Evolutionary conservation across 371 early-diverging fungal genomes (phyloP).

Genomic region (Mucor piriformis): DNA sequence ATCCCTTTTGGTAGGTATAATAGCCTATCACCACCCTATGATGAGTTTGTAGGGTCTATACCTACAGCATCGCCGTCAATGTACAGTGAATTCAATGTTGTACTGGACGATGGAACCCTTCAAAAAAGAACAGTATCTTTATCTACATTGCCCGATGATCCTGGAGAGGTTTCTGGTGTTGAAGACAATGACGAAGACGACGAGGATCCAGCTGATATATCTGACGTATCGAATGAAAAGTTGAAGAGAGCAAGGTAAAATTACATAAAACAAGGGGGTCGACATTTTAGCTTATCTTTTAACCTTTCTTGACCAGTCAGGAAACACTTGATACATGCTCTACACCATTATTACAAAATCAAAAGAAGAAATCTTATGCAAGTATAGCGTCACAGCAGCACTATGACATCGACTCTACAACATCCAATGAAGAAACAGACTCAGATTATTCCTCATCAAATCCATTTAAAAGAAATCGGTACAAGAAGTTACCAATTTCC

Average conservation of each 20-base stretch:
- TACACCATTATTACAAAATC: slow-evolving; percentile 16
- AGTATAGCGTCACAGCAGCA: slow-evolving; percentile 7
- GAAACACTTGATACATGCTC: slow-evolving; percentile 6
- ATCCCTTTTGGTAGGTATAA: slow-evolving; percentile 16
- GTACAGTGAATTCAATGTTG: slow-evolving; percentile 31
- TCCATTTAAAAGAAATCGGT: slow-evolving; percentile 1
- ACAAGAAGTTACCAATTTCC: slow-evolving; percentile 2
- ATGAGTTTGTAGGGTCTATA: slow-evolving; percentile 9
- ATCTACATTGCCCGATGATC: slow-evolving; percentile 31
- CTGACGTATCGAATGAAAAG: not conserved
- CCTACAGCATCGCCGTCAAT: slow-evolving; percentile 25
- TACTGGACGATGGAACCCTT: slow-evolving; percentile 38
- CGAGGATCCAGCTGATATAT: not conserved
- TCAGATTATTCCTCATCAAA: slow-evolving; percentile 11
- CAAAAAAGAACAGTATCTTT: slow-evolving; percentile 35
- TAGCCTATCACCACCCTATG: slow-evolving; percentile 3
- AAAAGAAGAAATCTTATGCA: slow-evolving; percentile 24
- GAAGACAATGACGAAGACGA: slow-evolving; percentile 5
- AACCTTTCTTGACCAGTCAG: not conserved
- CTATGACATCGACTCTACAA: slow-evolving; percentile 9
- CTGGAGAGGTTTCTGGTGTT: not conserved
- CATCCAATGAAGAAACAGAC: slow-evolving; percentile 23
- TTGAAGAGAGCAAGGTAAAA: not conserved
- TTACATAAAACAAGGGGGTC: not conserved
- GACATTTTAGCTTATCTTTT: not conserved